These are phyloP conservation scores for Penicillium parvum DNA, from an alignment of 495 filamentous ascomycete species.

Conservation along the genomic window DNA sequence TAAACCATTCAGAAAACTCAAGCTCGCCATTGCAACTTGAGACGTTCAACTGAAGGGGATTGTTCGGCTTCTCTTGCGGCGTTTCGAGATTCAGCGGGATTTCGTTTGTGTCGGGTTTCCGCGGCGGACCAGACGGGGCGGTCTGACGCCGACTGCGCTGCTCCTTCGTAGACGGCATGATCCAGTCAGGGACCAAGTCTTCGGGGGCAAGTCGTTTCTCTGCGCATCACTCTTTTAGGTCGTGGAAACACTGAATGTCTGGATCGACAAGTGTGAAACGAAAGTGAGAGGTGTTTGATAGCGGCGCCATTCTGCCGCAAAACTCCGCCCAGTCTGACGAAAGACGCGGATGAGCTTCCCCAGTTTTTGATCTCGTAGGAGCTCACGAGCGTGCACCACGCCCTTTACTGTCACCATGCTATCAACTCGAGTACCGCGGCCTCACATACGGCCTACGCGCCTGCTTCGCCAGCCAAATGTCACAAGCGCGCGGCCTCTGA, in stretches of 20 bases:
- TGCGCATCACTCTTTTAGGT: conserved; percentile 10
- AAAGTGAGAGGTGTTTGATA: conserved; percentile 20
- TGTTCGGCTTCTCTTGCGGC: conserved; percentile 17
- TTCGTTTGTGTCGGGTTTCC: conserved; percentile 28
- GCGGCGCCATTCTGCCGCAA: conserved; percentile 34
- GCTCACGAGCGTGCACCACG: conserved; percentile 3
- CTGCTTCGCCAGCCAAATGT: conserved; percentile 17
- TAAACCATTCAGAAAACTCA: conserved; percentile 59
- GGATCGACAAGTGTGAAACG: conserved; percentile 1
- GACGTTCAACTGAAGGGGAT: conserved; percentile 4
- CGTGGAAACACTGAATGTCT: neutral
- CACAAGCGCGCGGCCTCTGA: conserved; percentile 13
- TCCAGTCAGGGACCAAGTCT: conserved; percentile 10
- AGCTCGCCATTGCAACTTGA: conserved; percentile 44
- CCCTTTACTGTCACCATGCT: conserved; percentile 22
- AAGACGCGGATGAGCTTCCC: conserved; percentile 21
- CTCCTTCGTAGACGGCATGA: conserved; percentile 25
- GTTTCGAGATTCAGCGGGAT: conserved; percentile 19
- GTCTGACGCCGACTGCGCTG: conserved; percentile 42
- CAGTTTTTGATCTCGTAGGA: conserved; percentile 8
- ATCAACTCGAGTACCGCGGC: conserved; percentile 25
- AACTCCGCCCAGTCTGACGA: conserved; percentile 34
- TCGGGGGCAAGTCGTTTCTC: neutral
- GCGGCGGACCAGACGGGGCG: conserved; percentile 36
- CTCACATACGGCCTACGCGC: conserved; percentile 17